Percentiles rank a stretch among this genome's conserved stretches.
These are phyloP conservation scores for Pythium oligandrum DNA, from an alignment of 352 stramenopile species.

Conservation along the genomic window DNA sequence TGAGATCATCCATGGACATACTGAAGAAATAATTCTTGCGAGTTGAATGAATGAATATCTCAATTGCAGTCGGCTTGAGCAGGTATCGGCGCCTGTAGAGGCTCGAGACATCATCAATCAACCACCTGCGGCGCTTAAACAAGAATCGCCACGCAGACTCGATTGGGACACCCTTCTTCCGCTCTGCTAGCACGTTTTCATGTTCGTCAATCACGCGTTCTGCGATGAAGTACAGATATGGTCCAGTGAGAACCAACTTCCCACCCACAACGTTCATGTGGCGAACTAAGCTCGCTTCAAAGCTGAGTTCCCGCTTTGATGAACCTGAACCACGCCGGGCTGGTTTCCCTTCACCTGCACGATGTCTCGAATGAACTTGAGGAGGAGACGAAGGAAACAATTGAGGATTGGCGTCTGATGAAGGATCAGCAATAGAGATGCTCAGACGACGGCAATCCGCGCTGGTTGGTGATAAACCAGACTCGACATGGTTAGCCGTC, in stretches of 20 bases:
- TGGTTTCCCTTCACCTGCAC: conserved; percentile 17
- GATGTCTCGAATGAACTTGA: neutral
- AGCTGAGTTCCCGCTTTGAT: conserved; percentile 24
- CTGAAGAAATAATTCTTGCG: conserved; percentile 88
- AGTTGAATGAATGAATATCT: conserved; percentile 78
- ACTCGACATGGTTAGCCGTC: too few species aligned
- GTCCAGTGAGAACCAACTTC: conserved; percentile 46
- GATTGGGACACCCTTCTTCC: conserved; percentile 30
- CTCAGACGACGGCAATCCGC: too few species aligned
- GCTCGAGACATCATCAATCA: conserved; percentile 64
- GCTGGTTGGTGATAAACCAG: too few species aligned
- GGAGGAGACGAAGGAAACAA: conserved; percentile 19
- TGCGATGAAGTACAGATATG: conserved; percentile 53
- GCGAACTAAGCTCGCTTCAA: conserved; percentile 63
- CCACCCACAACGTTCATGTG: conserved; percentile 76
- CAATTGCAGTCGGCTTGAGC: conserved; percentile 71
- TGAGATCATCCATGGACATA: conserved; percentile 44
- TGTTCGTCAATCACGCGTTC: conserved; percentile 75
- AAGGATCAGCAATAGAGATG: too few species aligned
- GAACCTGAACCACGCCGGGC: conserved; percentile 5
- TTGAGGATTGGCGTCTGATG: too few species aligned
- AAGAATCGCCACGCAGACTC: conserved; percentile 57
- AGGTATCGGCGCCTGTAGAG: conserved; percentile 77
- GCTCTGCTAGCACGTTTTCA: conserved; percentile 50
- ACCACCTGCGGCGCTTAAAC: conserved; percentile 67